phyloP scores from a whole-genome alignment of 805 yeast species.

The Debaryomyces prosopidis region DNA sequence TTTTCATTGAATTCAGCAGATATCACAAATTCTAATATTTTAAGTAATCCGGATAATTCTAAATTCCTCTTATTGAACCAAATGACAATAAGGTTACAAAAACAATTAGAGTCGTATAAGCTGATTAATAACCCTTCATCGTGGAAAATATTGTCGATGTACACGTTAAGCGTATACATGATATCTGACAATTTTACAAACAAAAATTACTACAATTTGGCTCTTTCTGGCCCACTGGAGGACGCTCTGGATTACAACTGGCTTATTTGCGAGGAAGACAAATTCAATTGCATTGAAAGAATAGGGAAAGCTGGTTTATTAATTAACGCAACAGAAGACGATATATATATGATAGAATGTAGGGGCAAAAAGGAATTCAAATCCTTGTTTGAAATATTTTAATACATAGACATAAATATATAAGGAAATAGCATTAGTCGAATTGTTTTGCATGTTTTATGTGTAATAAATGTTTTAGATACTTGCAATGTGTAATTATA shows the following conservation, averaged over 20 bases:
- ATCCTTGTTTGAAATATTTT: constrained; percentile 23
- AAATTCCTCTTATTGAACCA: constrained; percentile 24
- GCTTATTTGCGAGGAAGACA: constrained; percentile 32
- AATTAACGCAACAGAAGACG: constrained; percentile 28
- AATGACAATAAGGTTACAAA: constrained; percentile 39
- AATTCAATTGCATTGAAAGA: constrained; percentile 27
- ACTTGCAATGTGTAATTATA: too few relatives aligned
- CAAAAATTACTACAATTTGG: constrained; percentile 28
- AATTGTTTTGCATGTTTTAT: too few relatives aligned
- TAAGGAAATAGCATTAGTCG: too few relatives aligned
- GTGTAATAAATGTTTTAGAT: too few relatives aligned
- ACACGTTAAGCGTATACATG: constrained; percentile 26
- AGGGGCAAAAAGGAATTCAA: constrained; percentile 43
- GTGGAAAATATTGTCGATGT: constrained; percentile 46
- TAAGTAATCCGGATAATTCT: constrained; percentile 25
- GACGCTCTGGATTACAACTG: constrained; percentile 20
- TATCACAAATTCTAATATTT: constrained; percentile 16
- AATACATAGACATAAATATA: background rate
- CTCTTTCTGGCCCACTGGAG: constrained; percentile 18
- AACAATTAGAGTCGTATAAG: constrained; percentile 29
- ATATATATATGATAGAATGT: constrained; percentile 44
- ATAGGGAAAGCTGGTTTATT: constrained; percentile 47
- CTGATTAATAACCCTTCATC: constrained; percentile 37
- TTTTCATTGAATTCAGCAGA: constrained; percentile 21
- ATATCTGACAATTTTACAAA: constrained; percentile 27